Percentiles rank a stretch among this genome's conserved stretches.
Evolutionary conservation across 441 rosid genomes (phyloP).

Genomic region (Oxalis stricta): DNA sequence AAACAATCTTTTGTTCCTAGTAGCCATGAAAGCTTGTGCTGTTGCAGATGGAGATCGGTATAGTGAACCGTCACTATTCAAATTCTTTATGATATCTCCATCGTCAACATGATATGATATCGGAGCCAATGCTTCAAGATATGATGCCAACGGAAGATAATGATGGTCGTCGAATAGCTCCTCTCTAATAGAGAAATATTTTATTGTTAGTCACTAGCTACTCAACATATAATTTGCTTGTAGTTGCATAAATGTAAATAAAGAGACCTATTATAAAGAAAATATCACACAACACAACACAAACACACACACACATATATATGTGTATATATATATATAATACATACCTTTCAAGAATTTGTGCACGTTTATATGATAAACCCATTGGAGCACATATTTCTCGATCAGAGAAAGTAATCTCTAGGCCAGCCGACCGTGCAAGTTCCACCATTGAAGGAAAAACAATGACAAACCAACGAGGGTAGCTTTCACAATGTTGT

Average conservation of each 20-base stretch:
- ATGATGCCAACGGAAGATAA: slow-evolving; percentile 25
- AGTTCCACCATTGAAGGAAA: slow-evolving; percentile 42
- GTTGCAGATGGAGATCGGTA: slow-evolving; percentile 69
- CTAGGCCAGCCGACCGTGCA: slow-evolving; percentile 22
- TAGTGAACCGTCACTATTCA: slow-evolving; percentile 32
- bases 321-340: too few species aligned
- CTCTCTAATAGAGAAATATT: slow-evolving; percentile 12
- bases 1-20: slow-evolving; percentile 29
- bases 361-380: slow-evolving; percentile 18
- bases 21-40: slow-evolving; percentile 40
- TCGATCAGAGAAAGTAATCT: slow-evolving; percentile 14
- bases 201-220: neutral
- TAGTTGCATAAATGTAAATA: too few species aligned
- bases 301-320: too few species aligned
- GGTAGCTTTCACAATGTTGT: slow-evolving; percentile 8
- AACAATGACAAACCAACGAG: slow-evolving; percentile 39
- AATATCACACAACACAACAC: too few species aligned
- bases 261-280: too few species aligned
- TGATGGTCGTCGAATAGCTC: slow-evolving; percentile 13
- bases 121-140: slow-evolving; percentile 34
- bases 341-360: slow-evolving; percentile 28
- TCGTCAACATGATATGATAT: slow-evolving; percentile 1
- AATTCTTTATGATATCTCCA: slow-evolving; percentile 15
- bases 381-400: slow-evolving; percentile 4
- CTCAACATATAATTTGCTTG: too few species aligned